Base-by-base conservation (phyloP, 2,329 filamentous ascomycete species). In the Periconia sp. region DNA sequence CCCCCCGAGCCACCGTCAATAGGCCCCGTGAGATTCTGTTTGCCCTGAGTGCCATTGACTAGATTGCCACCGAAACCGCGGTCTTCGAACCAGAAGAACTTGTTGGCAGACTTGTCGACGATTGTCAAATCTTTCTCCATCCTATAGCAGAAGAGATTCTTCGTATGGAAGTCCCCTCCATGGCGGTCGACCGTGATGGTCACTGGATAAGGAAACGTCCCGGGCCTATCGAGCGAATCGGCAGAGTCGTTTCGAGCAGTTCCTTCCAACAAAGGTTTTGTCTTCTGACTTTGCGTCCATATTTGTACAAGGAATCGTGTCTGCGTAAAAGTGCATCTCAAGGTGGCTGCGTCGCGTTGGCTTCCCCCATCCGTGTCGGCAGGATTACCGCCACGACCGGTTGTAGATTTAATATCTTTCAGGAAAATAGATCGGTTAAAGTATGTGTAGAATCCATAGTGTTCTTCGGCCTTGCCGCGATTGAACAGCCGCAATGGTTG, bases 361-460 rank as follows among this genome's bases (percentile, higher is more conserved):
- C 73, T 71, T 1, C 80, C 81, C 19, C 81, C 81, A 34, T 79
- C 67, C 7, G 62, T 47, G 48, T 81, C 78, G n/a, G 71, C 71
- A 3, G 74, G 60, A 3, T 70, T 63, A 7, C 71, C 64, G 26
- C 72, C 71, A 8, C 60, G 63, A 24, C 65, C 66, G 50, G 79
- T 12, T 12, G 12, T 13, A 3, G 19, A 18, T 21, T 29, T 78
- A 44, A 82, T 72, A 12, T 83, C 84, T 56, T 85, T 83, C 49
- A 95, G 77, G 74, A 92, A 95, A 51, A 95, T 89, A 7, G 86
- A 87, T 53, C 91, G 89, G 71, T 91, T 85, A 69, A 88, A 97
- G 75, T 96, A 95, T 1, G 82, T 88, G 73, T 96, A 96, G 73
- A 96, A 96, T 2, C 89, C 90, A 69, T 95, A 96, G 71, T 96